Evolutionary conservation across 768 basidiomycete genomes (phyloP).

Genomic region (Thelephora ganbajun): DNA sequence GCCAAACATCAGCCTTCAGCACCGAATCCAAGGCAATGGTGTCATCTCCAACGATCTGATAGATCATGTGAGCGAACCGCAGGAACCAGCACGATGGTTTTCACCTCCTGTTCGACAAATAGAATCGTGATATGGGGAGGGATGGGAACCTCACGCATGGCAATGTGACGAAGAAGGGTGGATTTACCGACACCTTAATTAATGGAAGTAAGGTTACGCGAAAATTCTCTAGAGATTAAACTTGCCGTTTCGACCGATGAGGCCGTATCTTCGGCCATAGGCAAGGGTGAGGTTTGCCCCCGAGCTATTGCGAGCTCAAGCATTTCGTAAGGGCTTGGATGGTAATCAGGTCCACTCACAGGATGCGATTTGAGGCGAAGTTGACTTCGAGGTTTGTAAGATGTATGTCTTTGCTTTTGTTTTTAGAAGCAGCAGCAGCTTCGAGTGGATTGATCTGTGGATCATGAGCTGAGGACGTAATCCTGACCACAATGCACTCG

Average conservation of each 20-base stretch:
- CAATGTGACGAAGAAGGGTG: conserved; percentile 85
- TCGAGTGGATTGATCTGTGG: conserved; percentile 83
- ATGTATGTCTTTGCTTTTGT: conserved; percentile 97
- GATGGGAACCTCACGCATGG: conserved; percentile 88
- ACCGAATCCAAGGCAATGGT: conserved; percentile 88
- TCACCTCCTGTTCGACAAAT: conserved; percentile 95
- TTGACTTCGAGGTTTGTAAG: conserved; percentile 91
- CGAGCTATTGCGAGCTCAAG: conserved; percentile 30
- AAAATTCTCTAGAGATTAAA: neutral
- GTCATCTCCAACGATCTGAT: conserved; percentile 83
- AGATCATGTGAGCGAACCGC: neutral
- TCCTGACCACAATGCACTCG: conserved; percentile 12
- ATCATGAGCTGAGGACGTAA: neutral
- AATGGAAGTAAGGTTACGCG: conserved; percentile 22
- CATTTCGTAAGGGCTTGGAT: conserved; percentile 1
- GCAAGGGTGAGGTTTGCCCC: conserved; percentile 81
- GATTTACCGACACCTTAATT: conserved; percentile 76
- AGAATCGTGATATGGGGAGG: conserved; percentile 93
- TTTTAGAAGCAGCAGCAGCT: conserved; percentile 60
- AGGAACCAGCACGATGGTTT: neutral
- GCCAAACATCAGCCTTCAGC: conserved; percentile 99
- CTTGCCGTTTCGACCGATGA: conserved; percentile 55
- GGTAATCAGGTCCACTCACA: conserved; percentile 31
- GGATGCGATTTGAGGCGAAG: conserved; percentile 88
- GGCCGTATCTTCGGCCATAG: conserved; percentile 79